phyloP scores from a whole-genome alignment of 2,329 filamentous ascomycete genomes.

The Trichoderma asperellum region DNA sequence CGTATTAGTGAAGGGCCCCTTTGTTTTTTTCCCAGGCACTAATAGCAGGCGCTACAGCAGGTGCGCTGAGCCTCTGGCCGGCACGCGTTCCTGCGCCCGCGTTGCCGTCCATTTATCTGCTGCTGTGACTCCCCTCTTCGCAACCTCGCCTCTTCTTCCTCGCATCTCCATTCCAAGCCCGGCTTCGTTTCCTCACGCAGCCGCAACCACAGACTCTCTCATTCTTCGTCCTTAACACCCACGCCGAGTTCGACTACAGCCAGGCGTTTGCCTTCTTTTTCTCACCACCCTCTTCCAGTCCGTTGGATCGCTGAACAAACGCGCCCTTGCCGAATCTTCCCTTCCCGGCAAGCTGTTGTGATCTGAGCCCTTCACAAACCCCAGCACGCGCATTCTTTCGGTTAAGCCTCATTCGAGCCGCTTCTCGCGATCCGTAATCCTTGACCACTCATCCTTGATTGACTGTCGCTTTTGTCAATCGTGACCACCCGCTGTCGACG shows the following conservation, averaged over 20 bases:
- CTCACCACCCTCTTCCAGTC: not conserved
- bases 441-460: constrained; percentile 16
- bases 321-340: constrained; percentile 18
- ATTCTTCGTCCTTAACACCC: not conserved
- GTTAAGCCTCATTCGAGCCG: constrained; percentile 17
- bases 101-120: constrained; percentile 17
- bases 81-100: constrained; percentile 28
- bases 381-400: constrained; percentile 21
- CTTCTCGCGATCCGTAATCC: constrained; percentile 15
- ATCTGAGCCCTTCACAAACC: constrained; percentile 3
- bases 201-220: constrained; percentile 6
- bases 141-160: constrained; percentile 13
- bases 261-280: not conserved
- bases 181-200: constrained; percentile 1
- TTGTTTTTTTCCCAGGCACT: constrained; percentile 6
- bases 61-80: constrained; percentile 16
- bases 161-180: constrained; percentile 19
- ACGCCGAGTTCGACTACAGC: not conserved
- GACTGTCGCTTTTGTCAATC: constrained; percentile 16
- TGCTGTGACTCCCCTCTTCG: constrained; percentile 21
- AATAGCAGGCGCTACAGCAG: constrained; percentile 4
- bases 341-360: constrained; percentile 6
- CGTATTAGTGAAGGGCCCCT: constrained; percentile 3
- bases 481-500: constrained; percentile 17
- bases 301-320: not conserved